Conservation (phyloP, 495 filamentous ascomycete species). For the Talaromyces wortmannii region DNA sequence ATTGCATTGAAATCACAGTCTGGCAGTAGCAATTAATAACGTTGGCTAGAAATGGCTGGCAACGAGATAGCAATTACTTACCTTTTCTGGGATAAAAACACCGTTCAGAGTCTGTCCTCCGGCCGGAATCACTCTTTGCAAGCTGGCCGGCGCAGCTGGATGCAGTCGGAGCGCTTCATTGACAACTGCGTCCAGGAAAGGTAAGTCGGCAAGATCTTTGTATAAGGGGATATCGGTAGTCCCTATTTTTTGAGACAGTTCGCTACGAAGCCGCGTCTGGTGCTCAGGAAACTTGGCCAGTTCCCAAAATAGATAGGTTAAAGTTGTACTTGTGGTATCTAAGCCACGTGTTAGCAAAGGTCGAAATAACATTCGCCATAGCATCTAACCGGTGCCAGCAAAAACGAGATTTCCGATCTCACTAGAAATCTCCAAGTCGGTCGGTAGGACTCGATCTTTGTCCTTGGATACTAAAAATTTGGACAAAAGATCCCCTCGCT, state of each 20-base stretch:
- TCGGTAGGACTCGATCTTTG: not conserved
- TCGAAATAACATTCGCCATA: too few species aligned
- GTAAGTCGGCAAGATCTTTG: not conserved
- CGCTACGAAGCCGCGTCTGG: not conserved
- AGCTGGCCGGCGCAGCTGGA: not conserved
- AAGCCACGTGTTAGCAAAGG: too few species aligned
- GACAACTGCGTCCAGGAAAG: not conserved
- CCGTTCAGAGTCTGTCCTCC: not conserved
- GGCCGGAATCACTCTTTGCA: not conserved
- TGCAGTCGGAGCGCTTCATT: not conserved
- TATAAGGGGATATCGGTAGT: not conserved
- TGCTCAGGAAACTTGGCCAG: conserved; percentile 19
- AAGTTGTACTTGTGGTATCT: conserved; percentile 20
- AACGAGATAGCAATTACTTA: not conserved
- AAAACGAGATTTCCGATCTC: conserved; percentile 21
- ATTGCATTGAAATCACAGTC: conserved; percentile 9
- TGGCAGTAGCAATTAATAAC: too few species aligned
- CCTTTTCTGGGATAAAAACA: not conserved
- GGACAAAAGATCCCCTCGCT: not conserved
- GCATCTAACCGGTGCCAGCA: conserved; percentile 21
- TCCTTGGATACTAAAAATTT: not conserved
- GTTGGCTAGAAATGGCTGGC: not conserved
- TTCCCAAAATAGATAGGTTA: conserved; percentile 25
- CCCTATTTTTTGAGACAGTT: not conserved
- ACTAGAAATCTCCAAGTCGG: conserved; percentile 13